phyloP scores from a whole-genome alignment of 1,284 basidiomycete species.

The Ustilago loliicola region DNA sequence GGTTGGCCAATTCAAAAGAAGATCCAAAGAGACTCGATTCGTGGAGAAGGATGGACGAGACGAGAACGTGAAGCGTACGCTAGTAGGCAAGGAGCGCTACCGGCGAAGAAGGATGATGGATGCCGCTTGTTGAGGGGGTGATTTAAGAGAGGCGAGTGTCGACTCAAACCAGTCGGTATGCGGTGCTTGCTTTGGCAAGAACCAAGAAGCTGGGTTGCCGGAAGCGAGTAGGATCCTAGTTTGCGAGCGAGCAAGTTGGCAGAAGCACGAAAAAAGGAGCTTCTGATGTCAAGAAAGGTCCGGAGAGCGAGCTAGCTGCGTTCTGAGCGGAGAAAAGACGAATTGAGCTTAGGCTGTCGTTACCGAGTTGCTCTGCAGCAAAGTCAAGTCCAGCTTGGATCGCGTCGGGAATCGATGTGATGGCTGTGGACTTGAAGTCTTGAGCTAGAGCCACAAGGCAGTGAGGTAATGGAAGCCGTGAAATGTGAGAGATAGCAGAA shows the following conservation, averaged over 20 bases:
- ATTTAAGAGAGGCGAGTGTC: constrained; percentile 26
- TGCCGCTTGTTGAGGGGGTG: constrained; percentile 42
- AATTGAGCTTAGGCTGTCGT: not conserved
- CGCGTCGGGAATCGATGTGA: not conserved
- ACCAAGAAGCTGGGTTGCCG: not conserved
- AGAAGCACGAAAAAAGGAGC: not conserved
- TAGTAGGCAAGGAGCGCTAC: constrained; percentile 10
- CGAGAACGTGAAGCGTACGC: constrained; percentile 2
- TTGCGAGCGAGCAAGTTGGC: not conserved
- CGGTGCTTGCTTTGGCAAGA: constrained; percentile 10
- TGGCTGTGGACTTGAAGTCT: not conserved
- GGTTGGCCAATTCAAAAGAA: not conserved
- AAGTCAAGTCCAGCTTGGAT: not conserved
- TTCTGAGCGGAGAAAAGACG: not conserved
- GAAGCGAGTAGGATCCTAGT: not conserved
- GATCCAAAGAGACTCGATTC: not conserved
- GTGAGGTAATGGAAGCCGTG: not conserved
- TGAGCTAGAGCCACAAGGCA: not conserved
- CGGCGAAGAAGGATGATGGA: constrained; percentile 31
- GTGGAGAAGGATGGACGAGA: not conserved
- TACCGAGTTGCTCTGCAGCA: not conserved
- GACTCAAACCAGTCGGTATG: constrained; percentile 21
- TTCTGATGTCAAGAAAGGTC: not conserved
- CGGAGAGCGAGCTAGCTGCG: not conserved
- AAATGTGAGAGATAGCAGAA: not conserved